Conservation (phyloP, 148 eudicot species). For the Bassia scoparia region DNA sequence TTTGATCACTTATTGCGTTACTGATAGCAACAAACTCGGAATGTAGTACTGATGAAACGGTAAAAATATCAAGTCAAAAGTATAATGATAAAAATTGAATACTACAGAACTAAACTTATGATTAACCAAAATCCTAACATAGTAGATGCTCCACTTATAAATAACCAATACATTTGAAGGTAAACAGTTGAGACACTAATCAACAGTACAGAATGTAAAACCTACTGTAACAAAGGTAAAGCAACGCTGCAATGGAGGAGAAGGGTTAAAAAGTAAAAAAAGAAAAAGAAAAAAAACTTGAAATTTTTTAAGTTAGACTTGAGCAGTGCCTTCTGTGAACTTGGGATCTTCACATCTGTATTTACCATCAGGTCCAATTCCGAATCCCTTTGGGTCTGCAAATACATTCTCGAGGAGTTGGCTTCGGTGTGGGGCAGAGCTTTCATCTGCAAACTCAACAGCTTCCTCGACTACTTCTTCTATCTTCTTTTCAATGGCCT, state of each 20-base stretch:
- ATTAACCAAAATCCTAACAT: constrained; percentile 11
- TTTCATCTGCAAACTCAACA: constrained; percentile 80
- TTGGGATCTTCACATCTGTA: constrained; percentile 97
- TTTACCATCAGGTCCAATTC: constrained; percentile 92
- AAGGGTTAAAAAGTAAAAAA: neutral
- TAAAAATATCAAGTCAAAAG: neutral
- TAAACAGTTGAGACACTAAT: constrained; percentile 1
- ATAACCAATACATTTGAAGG: constrained; percentile 13
- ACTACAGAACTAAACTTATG: neutral
- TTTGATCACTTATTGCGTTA: too few relatives aligned
- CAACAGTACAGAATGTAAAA: constrained; percentile 16
- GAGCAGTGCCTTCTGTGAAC: constrained; percentile 96
- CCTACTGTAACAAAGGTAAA: neutral
- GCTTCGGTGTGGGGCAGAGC: constrained; percentile 63
- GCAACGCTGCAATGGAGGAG: neutral
- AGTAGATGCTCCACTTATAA: constrained; percentile 11
- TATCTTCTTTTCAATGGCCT: constrained; percentile 79
- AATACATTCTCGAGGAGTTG: constrained; percentile 92
- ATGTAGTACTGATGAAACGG: too few relatives aligned
- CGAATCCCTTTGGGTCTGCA: constrained; percentile 89
- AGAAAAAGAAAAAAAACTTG: neutral
- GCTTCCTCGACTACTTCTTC: constrained; percentile 76
- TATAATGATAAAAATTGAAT: neutral
- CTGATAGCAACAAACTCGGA: too few relatives aligned
- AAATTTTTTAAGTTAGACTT: constrained; percentile 38